Evolutionary conservation across 2,329 filamentous ascomycete species (phyloP).

Genomic region (Fonsecaea nubica): DNA sequence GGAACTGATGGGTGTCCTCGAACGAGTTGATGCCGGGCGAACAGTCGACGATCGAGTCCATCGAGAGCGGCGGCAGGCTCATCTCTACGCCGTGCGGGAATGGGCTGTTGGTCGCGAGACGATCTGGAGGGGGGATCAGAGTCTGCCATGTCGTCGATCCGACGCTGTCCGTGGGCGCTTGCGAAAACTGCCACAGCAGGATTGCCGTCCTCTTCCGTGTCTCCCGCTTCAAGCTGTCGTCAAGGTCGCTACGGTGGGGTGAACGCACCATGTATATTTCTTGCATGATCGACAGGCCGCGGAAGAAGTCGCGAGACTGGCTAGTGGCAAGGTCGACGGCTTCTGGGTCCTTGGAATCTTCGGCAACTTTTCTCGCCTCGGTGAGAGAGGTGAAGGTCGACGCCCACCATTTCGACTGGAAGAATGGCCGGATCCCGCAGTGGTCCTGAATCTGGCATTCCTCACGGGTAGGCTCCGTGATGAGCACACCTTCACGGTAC

Average conservation of each 20-base stretch:
- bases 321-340: slow-evolving; percentile 46
- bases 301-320: slow-evolving; percentile 47
- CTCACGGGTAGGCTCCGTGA: slow-evolving; percentile 42
- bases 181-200: slow-evolving; percentile 55
- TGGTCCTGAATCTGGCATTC: slow-evolving; percentile 35
- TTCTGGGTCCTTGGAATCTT: slow-evolving; percentile 46
- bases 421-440: slow-evolving; percentile 51
- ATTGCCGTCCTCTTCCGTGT: slow-evolving; percentile 50
- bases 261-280: slow-evolving; percentile 49
- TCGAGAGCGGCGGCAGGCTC: slow-evolving; percentile 35
- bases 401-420: slow-evolving; percentile 56
- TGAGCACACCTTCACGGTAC: slow-evolving; percentile 47
- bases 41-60: slow-evolving; percentile 37
- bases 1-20: slow-evolving; percentile 27
- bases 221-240: slow-evolving; percentile 40
- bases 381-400: slow-evolving; percentile 51
- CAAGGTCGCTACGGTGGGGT: slow-evolving; percentile 41
- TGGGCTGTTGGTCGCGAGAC: slow-evolving; percentile 48
- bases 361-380: slow-evolving; percentile 49
- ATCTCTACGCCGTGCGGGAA: slow-evolving; percentile 36
- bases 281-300: slow-evolving; percentile 53
- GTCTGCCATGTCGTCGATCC: slow-evolving; percentile 55
- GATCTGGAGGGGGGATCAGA: slow-evolving; percentile 48
- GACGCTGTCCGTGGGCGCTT: slow-evolving; percentile 49
- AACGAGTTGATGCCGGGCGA: slow-evolving; percentile 29